These are phyloP conservation scores for Psilocybe cyanescens DNA, from an alignment of 768 basidiomycete genomes.

Conservation along the genomic window DNA sequence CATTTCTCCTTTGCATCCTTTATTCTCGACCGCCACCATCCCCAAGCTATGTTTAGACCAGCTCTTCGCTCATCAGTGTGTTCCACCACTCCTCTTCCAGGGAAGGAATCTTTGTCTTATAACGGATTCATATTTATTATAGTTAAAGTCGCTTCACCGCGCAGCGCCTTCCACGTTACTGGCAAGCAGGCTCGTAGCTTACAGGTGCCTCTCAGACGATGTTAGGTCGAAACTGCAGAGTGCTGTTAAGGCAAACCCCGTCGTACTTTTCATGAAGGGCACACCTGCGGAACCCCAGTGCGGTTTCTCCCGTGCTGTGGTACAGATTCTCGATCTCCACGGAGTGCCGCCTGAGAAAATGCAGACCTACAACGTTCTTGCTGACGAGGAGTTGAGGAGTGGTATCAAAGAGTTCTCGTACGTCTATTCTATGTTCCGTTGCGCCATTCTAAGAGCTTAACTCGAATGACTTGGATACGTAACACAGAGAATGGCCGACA, in stretches of 20 bases:
- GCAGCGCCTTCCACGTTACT: conserved; percentile 29
- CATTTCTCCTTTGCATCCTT: conserved; percentile 12
- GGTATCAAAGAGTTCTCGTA: conserved; percentile 98
- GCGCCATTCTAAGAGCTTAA: not conserved
- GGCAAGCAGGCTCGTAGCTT: conserved; percentile 27
- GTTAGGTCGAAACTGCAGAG: conserved; percentile 65
- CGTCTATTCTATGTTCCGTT: conserved; percentile 34
- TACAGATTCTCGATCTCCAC: conserved; percentile 87
- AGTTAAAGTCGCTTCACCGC: conserved; percentile 38
- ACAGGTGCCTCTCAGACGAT: conserved; percentile 66
- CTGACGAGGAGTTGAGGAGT: conserved; percentile 79
- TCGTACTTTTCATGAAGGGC: conserved; percentile 99
- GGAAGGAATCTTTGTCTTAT: not conserved
- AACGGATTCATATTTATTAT: conserved; percentile 2
- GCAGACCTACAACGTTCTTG: conserved; percentile 89
- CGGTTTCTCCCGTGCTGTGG: conserved; percentile 93
- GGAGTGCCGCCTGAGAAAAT: conserved; percentile 82
- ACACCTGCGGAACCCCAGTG: conserved; percentile 86
- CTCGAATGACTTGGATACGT: not conserved
- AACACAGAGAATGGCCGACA: conserved; percentile 91
- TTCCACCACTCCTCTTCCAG: conserved; percentile 3
- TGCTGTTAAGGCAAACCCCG: conserved; percentile 74
- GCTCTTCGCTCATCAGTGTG: conserved; percentile 49
- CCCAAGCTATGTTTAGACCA: conserved; percentile 46
- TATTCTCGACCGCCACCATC: not conserved